Conservation (phyloP, 2,329 filamentous ascomycete species). For the Amauroascus verrucosus region DNA sequence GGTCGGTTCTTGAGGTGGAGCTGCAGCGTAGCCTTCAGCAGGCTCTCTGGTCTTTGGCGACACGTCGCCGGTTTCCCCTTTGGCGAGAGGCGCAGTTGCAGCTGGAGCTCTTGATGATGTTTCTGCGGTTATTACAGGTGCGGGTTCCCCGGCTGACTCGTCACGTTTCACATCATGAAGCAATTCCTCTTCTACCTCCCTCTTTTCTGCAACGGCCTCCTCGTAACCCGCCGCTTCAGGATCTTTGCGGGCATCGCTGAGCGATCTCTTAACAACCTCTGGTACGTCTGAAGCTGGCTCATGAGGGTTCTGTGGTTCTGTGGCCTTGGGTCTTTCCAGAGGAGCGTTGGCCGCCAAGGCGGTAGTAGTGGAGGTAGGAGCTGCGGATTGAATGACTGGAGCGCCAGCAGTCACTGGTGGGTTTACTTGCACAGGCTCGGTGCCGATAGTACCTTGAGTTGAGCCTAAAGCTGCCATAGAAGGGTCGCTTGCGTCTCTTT, state of each 20-base stretch:
- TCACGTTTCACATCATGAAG: conserved; percentile 40
- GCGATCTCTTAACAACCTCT: conserved; percentile 35
- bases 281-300: conserved; percentile 37
- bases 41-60: conserved; percentile 22
- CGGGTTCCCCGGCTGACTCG: conserved; percentile 28
- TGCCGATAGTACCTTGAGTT: conserved; percentile 34
- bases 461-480: conserved; percentile 37
- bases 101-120: conserved; percentile 31
- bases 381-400: conserved; percentile 42
- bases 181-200: conserved; percentile 61
- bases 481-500: conserved; percentile 54
- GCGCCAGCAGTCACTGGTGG: conserved; percentile 36
- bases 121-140: conserved; percentile 33
- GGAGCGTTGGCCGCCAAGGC: conserved; percentile 38
- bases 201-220: conserved; percentile 64
- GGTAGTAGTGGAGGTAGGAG: conserved; percentile 39
- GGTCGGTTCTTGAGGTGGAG: conserved; percentile 10
- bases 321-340: conserved; percentile 24
- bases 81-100: conserved; percentile 16
- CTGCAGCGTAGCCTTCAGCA: conserved; percentile 17
- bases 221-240: conserved; percentile 64
- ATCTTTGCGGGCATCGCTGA: conserved; percentile 44
- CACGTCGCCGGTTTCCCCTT: conserved; percentile 13
- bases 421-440: conserved; percentile 32
- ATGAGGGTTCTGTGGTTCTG: conserved; percentile 34